These are phyloP conservation scores for Boletales sp. DNA, from an alignment of 768 basidiomycete species.

Conservation along the genomic window DNA sequence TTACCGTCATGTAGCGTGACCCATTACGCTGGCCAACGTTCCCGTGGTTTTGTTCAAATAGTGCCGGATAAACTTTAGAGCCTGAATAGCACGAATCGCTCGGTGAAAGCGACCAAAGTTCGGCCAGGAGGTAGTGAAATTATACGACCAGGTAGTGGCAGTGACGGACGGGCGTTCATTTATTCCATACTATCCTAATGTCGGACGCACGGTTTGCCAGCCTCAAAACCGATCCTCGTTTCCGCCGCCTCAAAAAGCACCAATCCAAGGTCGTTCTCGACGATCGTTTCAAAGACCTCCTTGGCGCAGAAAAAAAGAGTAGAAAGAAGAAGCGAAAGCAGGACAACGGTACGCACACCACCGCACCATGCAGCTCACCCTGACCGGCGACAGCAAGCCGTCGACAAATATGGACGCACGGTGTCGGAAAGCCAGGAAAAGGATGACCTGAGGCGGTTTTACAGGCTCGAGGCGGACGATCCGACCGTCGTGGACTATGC, in stretches of 20 bases:
- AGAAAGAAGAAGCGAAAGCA: conserved; percentile 36
- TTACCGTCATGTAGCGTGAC: too few relatives aligned
- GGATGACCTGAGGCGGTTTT: conserved; percentile 77
- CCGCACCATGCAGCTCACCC: neutral
- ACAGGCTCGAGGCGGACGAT: conserved; percentile 55
- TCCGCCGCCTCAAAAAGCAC: conserved; percentile 79
- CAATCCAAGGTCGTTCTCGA: conserved; percentile 84
- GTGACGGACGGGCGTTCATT: too few relatives aligned
- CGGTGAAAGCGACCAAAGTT: too few relatives aligned
- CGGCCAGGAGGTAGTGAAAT: too few relatives aligned
- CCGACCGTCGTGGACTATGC: conserved; percentile 69
- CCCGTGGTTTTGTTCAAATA: too few relatives aligned
- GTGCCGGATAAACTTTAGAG: too few relatives aligned
- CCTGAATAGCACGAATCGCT: too few relatives aligned
- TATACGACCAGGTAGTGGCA: too few relatives aligned
- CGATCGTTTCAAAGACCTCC: conserved; percentile 83
- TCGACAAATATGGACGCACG: conserved; percentile 88
- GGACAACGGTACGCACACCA: conserved; percentile 19
- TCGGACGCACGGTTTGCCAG: conserved; percentile 87
- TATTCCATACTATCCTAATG: conserved; percentile 37
- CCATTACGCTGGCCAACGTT: too few relatives aligned
- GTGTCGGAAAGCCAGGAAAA: conserved; percentile 65
- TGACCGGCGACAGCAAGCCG: conserved; percentile 40
- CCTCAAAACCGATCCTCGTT: conserved; percentile 88
- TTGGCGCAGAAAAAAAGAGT: conserved; percentile 46